phyloP scores from a whole-genome alignment of 805 yeast species.

The Wickerhamiella siamensis region DNA sequence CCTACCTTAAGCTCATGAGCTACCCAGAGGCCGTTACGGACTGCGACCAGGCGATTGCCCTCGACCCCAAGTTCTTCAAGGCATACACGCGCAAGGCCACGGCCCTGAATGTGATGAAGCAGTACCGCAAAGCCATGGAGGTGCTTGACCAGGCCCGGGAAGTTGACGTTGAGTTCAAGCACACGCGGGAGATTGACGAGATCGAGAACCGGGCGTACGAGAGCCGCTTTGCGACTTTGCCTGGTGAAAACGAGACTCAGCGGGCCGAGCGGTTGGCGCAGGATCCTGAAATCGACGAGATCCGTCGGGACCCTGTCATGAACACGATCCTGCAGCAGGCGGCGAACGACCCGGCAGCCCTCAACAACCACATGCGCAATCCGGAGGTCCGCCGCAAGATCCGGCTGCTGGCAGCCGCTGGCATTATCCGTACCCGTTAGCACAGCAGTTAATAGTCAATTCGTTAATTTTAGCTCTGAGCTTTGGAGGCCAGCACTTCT shows the following conservation, averaged over 20 bases:
- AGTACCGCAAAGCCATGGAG: conserved; percentile 66
- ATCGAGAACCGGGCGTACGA: conserved; percentile 61
- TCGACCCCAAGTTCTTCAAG: conserved; percentile 79
- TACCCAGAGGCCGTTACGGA: conserved; percentile 94
- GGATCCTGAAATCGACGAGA: conserved; percentile 88
- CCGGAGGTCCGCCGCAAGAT: conserved; percentile 85
- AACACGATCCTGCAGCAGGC: conserved; percentile 90
- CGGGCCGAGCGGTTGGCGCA: conserved; percentile 78
- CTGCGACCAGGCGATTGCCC: conserved; percentile 76
- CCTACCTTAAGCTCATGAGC: conserved; percentile 81
- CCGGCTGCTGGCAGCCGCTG: conserved; percentile 84
- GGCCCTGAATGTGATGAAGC: conserved; percentile 82
- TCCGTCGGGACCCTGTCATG: conserved; percentile 95
- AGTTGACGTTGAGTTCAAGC: conserved; percentile 49
- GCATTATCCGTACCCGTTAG: conserved; percentile 81
- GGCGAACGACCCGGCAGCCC: conserved; percentile 86
- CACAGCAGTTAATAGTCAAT: too few species aligned
- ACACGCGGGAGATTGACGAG: conserved; percentile 65
- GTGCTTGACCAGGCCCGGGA: conserved; percentile 68
- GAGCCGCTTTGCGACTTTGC: conserved; percentile 63
- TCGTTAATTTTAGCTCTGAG: too few species aligned
- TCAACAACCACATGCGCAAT: conserved; percentile 94
- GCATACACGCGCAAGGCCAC: conserved; percentile 96
- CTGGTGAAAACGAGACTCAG: conserved; percentile 87
- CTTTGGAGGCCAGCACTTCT: too few species aligned